Evolutionary conservation across 2,329 filamentous ascomycete species (phyloP).

Genomic region (Cladobotryum mycophilum): DNA sequence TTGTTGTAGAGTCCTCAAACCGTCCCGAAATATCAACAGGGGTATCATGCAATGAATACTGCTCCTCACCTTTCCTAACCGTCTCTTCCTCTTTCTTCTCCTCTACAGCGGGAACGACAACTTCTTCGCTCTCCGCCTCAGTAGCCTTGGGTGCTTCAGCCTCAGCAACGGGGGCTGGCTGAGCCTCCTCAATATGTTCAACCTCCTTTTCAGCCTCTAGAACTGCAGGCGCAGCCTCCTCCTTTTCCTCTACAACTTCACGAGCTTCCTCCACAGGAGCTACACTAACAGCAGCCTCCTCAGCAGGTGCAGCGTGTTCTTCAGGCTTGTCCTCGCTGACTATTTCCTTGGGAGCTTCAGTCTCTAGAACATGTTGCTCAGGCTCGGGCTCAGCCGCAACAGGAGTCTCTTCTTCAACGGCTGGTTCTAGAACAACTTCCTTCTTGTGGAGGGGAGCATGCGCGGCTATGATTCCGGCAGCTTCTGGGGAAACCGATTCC

Average conservation of each 20-base stretch:
- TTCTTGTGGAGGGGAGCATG: too few species aligned
- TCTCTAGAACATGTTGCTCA: neutral
- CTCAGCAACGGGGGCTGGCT: neutral
- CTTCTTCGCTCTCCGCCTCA: constrained; percentile 34
- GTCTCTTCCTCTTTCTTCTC: constrained; percentile 27
- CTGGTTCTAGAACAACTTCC: too few species aligned
- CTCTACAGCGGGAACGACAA: constrained; percentile 31
- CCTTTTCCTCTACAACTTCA: too few species aligned
- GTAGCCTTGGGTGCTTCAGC: constrained; percentile 2
- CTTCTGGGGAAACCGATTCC: too few species aligned
- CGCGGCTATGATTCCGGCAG: too few species aligned
- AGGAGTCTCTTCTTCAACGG: neutral
- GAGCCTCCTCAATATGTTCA: constrained; percentile 9
- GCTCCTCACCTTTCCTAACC: constrained; percentile 40
- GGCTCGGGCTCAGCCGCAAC: constrained; percentile 8
- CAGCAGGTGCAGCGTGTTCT: neutral
- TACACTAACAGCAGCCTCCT: constrained; percentile 6
- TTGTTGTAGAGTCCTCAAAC: constrained; percentile 22
- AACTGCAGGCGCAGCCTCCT: constrained; percentile 12
- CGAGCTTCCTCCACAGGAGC: constrained; percentile 8
- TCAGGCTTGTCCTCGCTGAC: neutral
- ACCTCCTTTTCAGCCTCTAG: constrained; percentile 4
- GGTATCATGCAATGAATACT: constrained; percentile 32
- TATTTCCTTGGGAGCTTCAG: neutral
- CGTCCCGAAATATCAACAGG: constrained; percentile 29